Base-by-base conservation (phyloP, 2,329 filamentous ascomycete genomes). In the Ampelomyces quisqualis region DNA sequence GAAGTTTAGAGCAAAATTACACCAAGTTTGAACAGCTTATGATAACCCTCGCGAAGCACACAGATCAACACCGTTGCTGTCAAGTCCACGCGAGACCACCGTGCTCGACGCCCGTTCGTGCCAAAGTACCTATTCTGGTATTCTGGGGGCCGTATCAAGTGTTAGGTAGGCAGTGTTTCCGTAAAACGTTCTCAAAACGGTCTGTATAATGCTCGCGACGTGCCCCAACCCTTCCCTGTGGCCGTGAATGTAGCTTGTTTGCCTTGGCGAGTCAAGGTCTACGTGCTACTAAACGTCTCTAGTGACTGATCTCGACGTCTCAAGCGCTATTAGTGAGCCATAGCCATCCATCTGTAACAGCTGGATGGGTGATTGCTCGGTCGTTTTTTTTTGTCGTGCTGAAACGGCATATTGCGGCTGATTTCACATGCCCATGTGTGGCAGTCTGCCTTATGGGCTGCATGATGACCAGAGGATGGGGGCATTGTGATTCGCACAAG, bases 371-470 rank as follows among this genome's bases (percentile, higher is more conserved):
- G 40, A 50, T 51, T 55, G 49, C 44, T 37, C 38, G 24, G 33
- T 27, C 47, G 47, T 57, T 50, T 51, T 44, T 38, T 43, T 18
- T 34, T 38, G 19, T 22, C 38, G 37, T 17, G 45, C 13, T 28
- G 45, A 48, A 49, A 38, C 26, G 28, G 41, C 38, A 33, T 44
- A 13, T 43, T 43, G 41, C 42, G 40, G 43, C 42, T 42, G 43
- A 44, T 50, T 34, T 47, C 33, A 36, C 35, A 30, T 33, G 35
- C 34, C 22, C 39, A 37, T 40, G 17, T 32, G 13, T 47, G 36
- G 29, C 27, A 47, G 30, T 58, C 56, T 55, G 52, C 57, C 55
- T 55, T 47, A 51, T 21, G 19, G 49, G 38, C 53, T 58, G 54
- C 51, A 57, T 43, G 46, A 56, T 56, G 53, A 60, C 47, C 45